phyloP scores from a whole-genome alignment of 345 rosid genomes.

The Aquilaria malaccensis region DNA sequence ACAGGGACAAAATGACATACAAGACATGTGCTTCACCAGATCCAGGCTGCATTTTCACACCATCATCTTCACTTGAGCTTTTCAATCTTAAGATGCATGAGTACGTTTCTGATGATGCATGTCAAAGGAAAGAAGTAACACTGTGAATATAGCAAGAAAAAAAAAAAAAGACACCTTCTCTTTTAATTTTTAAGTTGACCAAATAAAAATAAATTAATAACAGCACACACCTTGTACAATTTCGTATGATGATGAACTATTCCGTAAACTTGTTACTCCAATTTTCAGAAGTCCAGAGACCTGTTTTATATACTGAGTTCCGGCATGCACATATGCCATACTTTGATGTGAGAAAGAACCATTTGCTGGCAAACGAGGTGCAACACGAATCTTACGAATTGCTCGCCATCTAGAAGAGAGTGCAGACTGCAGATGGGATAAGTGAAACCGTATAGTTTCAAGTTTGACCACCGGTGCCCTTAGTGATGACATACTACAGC shows the following conservation, averaged over 20 bases:
- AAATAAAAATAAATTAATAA: background rate
- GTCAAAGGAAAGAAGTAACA: background rate
- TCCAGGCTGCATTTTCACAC: conserved; percentile 80
- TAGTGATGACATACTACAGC: conserved; percentile 74
- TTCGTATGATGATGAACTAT: conserved; percentile 90
- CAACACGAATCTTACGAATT: conserved; percentile 50
- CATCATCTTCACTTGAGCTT: conserved; percentile 77
- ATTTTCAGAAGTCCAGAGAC: conserved; percentile 88
- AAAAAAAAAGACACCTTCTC: conserved; percentile 1
- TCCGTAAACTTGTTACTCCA: conserved; percentile 87
- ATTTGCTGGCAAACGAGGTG: conserved; percentile 50
- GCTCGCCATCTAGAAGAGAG: conserved; percentile 68
- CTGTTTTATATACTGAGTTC: conserved; percentile 86
- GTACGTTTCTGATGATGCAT: conserved; percentile 54
- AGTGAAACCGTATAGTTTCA: conserved; percentile 47
- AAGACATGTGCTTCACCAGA: conserved; percentile 92
- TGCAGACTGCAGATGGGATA: conserved; percentile 52
- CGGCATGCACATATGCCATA: conserved; percentile 87
- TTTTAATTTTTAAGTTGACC: background rate
- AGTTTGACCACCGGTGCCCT: conserved; percentile 50
- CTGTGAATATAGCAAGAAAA: conserved; percentile 8
- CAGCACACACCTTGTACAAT: conserved; percentile 59
- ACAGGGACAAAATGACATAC: conserved; percentile 40
- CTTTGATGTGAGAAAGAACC: conserved; percentile 85
- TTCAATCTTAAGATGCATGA: conserved; percentile 74